These are phyloP conservation scores for Kodamaea hsintzibuensis DNA, from an alignment of 805 yeast species.

Conservation along the genomic window DNA sequence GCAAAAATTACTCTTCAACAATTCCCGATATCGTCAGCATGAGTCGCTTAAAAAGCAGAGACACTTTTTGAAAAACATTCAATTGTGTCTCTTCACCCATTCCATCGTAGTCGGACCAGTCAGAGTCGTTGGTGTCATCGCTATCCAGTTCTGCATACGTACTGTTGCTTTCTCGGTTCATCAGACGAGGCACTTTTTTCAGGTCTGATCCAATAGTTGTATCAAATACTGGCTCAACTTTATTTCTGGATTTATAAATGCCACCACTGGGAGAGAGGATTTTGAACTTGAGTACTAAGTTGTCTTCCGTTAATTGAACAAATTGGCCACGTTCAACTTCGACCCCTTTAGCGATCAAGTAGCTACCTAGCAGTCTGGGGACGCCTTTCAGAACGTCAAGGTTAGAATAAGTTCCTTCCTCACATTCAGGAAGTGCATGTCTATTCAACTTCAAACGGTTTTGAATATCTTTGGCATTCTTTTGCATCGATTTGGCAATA, in stretches of 20 bases:
- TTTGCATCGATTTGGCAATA: slow-evolving; percentile 25
- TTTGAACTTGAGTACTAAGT: slow-evolving; percentile 42
- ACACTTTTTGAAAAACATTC: neutral
- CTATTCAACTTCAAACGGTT: slow-evolving; percentile 18
- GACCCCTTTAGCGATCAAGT: slow-evolving; percentile 52
- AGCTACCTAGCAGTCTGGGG: slow-evolving; percentile 45
- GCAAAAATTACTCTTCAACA: neutral
- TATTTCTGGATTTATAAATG: slow-evolving; percentile 25
- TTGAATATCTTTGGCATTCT: slow-evolving; percentile 24
- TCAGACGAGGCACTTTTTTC: slow-evolving; percentile 18
- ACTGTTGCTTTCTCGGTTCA: slow-evolving; percentile 34
- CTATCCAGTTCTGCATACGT: slow-evolving; percentile 38
- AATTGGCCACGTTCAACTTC: slow-evolving; percentile 48
- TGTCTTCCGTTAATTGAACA: slow-evolving; percentile 44
- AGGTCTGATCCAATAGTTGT: slow-evolving; percentile 18
- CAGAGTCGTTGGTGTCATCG: slow-evolving; percentile 1
- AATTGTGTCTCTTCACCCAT: neutral
- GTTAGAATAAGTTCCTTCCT: slow-evolving; percentile 28
- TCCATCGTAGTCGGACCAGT: neutral
- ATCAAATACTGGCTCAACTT: slow-evolving; percentile 19
- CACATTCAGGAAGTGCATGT: slow-evolving; percentile 31
- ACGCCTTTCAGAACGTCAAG: slow-evolving; percentile 43
- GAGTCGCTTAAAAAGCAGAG: neutral
- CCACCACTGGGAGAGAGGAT: slow-evolving; percentile 48
- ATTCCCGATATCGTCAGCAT: neutral